phyloP scores from a whole-genome alignment of 768 basidiomycete genomes.

The Hemileccinum rubropunctum region DNA sequence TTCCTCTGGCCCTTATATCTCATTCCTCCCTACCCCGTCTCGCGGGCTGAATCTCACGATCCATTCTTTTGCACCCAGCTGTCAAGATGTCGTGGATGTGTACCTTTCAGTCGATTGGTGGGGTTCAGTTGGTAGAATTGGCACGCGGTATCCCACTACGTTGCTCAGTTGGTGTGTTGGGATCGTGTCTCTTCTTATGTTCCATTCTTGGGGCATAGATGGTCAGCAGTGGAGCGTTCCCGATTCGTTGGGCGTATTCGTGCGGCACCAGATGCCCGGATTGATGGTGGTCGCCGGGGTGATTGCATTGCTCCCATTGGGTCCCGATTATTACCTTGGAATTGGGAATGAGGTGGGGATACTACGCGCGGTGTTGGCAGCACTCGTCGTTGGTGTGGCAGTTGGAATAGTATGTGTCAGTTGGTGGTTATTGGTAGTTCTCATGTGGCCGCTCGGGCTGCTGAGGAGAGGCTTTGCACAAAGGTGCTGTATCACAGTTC shows the following conservation, averaged over 20 bases:
- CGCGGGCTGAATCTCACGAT: slow-evolving; percentile 54
- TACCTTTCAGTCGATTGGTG: slow-evolving; percentile 66
- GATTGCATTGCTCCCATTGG: slow-evolving; percentile 55
- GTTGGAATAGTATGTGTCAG: slow-evolving; percentile 60
- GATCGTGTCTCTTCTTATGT: slow-evolving; percentile 57
- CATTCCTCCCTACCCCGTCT: slow-evolving; percentile 17
- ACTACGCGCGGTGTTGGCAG: slow-evolving; percentile 44
- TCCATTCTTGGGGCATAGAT: slow-evolving; percentile 44
- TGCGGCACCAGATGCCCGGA: slow-evolving; percentile 35
- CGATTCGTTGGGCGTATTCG: slow-evolving; percentile 49
- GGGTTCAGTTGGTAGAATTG: slow-evolving; percentile 66
- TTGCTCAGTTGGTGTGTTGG: slow-evolving; percentile 74
- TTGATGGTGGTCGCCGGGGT: slow-evolving; percentile 44
- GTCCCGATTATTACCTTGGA: slow-evolving; percentile 56
- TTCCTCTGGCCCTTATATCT: slow-evolving; percentile 61
- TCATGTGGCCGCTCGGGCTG: slow-evolving; percentile 46
- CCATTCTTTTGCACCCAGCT: slow-evolving; percentile 53
- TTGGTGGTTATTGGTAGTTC: slow-evolving; percentile 50
- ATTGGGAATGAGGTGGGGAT: slow-evolving; percentile 48
- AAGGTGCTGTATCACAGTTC: slow-evolving; percentile 10
- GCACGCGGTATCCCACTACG: slow-evolving; percentile 71
- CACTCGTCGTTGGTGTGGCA: slow-evolving; percentile 55
- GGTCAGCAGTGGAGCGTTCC: slow-evolving; percentile 42
- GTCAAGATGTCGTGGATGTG: slow-evolving; percentile 39
- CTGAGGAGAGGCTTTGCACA: slow-evolving; percentile 5